Evolutionary conservation across 2,329 filamentous ascomycete species (phyloP).

Genomic region (Colletotrichum gigasporum): DNA sequence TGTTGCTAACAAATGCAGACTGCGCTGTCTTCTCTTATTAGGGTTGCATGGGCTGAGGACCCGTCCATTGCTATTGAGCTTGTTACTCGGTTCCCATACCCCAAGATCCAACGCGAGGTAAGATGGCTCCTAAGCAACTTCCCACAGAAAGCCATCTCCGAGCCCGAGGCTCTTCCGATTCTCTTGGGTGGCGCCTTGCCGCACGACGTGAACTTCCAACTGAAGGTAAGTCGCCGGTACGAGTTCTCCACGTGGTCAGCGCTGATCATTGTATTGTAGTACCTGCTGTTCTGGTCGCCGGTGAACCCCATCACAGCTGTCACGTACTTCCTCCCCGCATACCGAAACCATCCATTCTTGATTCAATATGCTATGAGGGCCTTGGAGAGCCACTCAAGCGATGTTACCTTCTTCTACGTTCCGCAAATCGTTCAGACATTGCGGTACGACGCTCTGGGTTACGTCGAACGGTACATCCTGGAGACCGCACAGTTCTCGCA

Average conservation of each 20-base stretch:
- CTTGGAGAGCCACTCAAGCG: slow-evolving; percentile 92
- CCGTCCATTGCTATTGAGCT: slow-evolving; percentile 90
- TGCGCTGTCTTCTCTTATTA: slow-evolving; percentile 71
- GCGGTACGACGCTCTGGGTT: slow-evolving; percentile 91
- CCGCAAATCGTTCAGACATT: slow-evolving; percentile 97
- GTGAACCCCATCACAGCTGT: slow-evolving; percentile 93
- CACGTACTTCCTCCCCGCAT: slow-evolving; percentile 91
- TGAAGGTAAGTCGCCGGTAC: slow-evolving; percentile 78
- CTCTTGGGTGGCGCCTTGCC: slow-evolving; percentile 82
- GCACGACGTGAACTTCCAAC: slow-evolving; percentile 80
- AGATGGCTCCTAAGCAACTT: slow-evolving; percentile 83
- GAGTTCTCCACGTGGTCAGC: no score
- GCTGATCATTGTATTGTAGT: slow-evolving; percentile 61
- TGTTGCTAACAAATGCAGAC: slow-evolving; percentile 48
- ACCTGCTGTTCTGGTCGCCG: slow-evolving; percentile 91
- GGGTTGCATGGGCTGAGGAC: slow-evolving; percentile 87
- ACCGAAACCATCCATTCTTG: slow-evolving; percentile 90
- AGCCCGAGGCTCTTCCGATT: slow-evolving; percentile 85
- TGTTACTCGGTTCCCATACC: slow-evolving; percentile 79
- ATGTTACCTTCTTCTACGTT: slow-evolving; percentile 98
- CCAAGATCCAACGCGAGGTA: slow-evolving; percentile 77
- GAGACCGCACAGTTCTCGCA: slow-evolving; percentile 99
- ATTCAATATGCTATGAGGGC: slow-evolving; percentile 97
- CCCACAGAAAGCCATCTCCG: slow-evolving; percentile 82
- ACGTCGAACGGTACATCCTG: slow-evolving; percentile 95